These are phyloP conservation scores for Stipa capillata DNA, from an alignment of 176 grass and related monocot genomes.

Conservation along the genomic window DNA sequence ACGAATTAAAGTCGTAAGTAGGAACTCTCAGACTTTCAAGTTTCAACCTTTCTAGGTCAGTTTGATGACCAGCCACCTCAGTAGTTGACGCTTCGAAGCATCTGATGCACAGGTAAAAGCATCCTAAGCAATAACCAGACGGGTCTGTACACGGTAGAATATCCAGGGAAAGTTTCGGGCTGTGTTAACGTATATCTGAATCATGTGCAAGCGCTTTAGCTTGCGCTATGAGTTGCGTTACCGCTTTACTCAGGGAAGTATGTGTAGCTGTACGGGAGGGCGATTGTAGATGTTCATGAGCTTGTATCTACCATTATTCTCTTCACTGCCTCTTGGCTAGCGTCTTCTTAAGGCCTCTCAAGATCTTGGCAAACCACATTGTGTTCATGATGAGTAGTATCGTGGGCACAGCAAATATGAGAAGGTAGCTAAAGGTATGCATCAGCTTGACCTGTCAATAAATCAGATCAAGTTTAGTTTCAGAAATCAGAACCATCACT, in stretches of 20 bases:
- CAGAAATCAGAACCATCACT: slow-evolving; percentile 5
- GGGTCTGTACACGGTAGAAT: slow-evolving; percentile 33
- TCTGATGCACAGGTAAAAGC: background rate
- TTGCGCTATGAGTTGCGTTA: slow-evolving; percentile 10
- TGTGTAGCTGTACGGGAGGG: slow-evolving; percentile 14
- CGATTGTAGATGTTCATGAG: slow-evolving; percentile 4
- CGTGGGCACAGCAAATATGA: slow-evolving; percentile 69
- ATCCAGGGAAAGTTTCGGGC: slow-evolving; percentile 7
- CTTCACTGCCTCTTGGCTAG: slow-evolving; percentile 87
- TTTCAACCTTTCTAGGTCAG: slow-evolving; percentile 3
- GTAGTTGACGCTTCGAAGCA: background rate
- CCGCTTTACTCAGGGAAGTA: slow-evolving; percentile 4
- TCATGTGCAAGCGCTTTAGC: slow-evolving; percentile 31
- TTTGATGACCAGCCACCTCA: background rate
- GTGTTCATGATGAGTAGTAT: slow-evolving; percentile 74
- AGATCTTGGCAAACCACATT: slow-evolving; percentile 94
- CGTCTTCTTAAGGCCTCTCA: slow-evolving; percentile 86
- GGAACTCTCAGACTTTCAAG: background rate
- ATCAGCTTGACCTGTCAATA: slow-evolving; percentile 59
- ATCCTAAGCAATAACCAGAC: slow-evolving; percentile 18
- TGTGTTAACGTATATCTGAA: background rate
- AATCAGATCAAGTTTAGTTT: slow-evolving; percentile 14
- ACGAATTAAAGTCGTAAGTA: background rate
- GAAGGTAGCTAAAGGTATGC: slow-evolving; percentile 52
- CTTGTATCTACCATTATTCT: slow-evolving; percentile 12